These are phyloP conservation scores for Fragaria nilgerrensis DNA, from an alignment of 306 rosid genomes.

Conservation along the genomic window DNA sequence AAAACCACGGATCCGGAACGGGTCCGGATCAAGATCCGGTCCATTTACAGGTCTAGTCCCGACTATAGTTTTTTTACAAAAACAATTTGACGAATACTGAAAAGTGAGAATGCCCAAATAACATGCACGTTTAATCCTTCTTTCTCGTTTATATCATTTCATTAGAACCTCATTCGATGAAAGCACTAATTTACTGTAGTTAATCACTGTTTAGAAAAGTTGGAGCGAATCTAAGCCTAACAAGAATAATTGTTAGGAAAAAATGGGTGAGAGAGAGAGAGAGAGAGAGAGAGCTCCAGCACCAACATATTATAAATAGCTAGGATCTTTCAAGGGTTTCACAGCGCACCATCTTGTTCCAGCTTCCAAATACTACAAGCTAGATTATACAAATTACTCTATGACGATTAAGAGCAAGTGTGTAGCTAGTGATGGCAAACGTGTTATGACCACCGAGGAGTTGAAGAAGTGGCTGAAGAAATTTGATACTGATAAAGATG, in stretches of 20 bases:
- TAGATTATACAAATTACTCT: neutral
- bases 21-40: no score
- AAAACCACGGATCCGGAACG: no score
- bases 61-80: neutral
- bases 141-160: neutral
- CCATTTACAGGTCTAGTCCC: no score
- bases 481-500: conserved; percentile 29
- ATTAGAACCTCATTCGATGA: neutral
- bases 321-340: neutral
- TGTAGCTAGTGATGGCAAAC: conserved; percentile 13
- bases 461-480: conserved; percentile 20
- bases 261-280: neutral
- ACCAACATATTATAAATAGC: neutral
- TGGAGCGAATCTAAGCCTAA: neutral
- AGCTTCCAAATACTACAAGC: neutral
- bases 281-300: neutral
- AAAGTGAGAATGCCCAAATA: neutral
- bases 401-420: conserved; percentile 5
- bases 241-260: neutral
- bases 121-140: neutral
- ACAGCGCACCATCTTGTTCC: neutral
- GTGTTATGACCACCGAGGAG: conserved; percentile 22
- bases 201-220: neutral
- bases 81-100: neutral
- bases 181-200: no score